Conservation (phyloP, 208 protist genomes). For the Hexamita inflata region DNA sequence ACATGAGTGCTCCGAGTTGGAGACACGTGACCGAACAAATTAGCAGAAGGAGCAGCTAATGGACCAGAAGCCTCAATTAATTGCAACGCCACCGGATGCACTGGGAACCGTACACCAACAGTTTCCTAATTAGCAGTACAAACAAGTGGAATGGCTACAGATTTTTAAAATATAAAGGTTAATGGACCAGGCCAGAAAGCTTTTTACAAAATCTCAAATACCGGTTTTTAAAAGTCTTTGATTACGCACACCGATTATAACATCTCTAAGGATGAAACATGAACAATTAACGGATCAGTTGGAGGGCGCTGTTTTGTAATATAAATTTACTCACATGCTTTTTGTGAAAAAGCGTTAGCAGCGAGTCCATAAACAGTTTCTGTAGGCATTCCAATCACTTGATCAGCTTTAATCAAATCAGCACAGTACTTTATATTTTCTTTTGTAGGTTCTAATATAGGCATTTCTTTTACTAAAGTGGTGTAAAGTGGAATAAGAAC, state of each 20-base stretch:
- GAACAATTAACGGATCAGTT: constrained; percentile 39
- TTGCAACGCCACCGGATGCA: constrained; percentile 28
- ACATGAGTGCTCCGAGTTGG: constrained; percentile 22
- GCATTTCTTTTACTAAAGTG: too few relatives aligned
- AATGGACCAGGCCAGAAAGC: constrained; percentile 41
- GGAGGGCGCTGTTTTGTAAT: constrained; percentile 30
- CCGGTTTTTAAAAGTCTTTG: constrained; percentile 8
- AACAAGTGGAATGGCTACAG: constrained; percentile 19
- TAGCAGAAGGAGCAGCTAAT: constrained; percentile 42
- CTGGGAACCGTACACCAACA: constrained; percentile 39
- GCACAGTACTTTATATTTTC: not conserved
- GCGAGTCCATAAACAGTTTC: constrained; percentile 43
- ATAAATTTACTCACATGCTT: constrained; percentile 35
- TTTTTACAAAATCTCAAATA: not conserved
- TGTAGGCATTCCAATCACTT: constrained; percentile 39
- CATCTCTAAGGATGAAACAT: not conserved
- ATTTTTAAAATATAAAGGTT: constrained; percentile 29
- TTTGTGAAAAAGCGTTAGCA: constrained; percentile 30
- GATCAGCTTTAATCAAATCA: constrained; percentile 17
- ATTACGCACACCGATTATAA: not conserved
- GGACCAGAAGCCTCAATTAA: constrained; percentile 20
- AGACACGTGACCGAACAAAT: constrained; percentile 31
- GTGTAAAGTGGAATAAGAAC: too few relatives aligned
- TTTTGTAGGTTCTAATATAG: not conserved
- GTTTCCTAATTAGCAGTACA: constrained; percentile 31